Evolutionary conservation across 345 rosid species (phyloP).

Genomic region (Boechera stricta): DNA sequence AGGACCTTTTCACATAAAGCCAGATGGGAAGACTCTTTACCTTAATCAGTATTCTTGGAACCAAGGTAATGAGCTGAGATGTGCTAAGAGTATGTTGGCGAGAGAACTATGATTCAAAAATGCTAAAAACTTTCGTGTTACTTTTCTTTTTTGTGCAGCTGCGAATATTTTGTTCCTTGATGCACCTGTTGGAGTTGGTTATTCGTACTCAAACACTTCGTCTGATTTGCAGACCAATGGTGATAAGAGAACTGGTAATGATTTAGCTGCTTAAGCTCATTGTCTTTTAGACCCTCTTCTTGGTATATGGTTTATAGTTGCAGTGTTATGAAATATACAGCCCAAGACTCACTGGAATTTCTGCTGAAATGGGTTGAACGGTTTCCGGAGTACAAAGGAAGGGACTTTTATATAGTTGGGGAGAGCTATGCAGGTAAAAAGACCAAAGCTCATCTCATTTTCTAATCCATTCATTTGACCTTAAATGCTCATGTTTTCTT

Average conservation of each 20-base stretch:
- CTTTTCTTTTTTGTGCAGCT: slow-evolving; percentile 51
- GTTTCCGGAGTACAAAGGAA: slow-evolving; percentile 82
- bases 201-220: slow-evolving; percentile 84
- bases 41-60: slow-evolving; percentile 92
- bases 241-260: slow-evolving; percentile 69
- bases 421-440: slow-evolving; percentile 89
- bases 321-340: slow-evolving; percentile 52
- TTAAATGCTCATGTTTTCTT: not conserved
- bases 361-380: slow-evolving; percentile 88
- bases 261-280: slow-evolving; percentile 36
- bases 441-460: slow-evolving; percentile 3
- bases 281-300: slow-evolving; percentile 19
- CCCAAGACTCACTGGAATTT: slow-evolving; percentile 74
- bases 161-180: slow-evolving; percentile 88
- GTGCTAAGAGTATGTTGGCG: not conserved
- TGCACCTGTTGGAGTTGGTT: slow-evolving; percentile 96
- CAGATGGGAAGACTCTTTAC: slow-evolving; percentile 82
- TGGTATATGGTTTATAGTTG: slow-evolving; percentile 20
- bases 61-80: slow-evolving; percentile 56
- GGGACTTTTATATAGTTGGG: slow-evolving; percentile 85
- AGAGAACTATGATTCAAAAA: slow-evolving; percentile 23
- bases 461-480: not conserved
- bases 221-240: slow-evolving; percentile 63
- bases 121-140: not conserved
- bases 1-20: slow-evolving; percentile 83